Evolutionary conservation across 2,329 filamentous ascomycete genomes (phyloP), one percentile per base, ranked within the genome.

Genomic region (Tolypocladium sp.): DNA sequence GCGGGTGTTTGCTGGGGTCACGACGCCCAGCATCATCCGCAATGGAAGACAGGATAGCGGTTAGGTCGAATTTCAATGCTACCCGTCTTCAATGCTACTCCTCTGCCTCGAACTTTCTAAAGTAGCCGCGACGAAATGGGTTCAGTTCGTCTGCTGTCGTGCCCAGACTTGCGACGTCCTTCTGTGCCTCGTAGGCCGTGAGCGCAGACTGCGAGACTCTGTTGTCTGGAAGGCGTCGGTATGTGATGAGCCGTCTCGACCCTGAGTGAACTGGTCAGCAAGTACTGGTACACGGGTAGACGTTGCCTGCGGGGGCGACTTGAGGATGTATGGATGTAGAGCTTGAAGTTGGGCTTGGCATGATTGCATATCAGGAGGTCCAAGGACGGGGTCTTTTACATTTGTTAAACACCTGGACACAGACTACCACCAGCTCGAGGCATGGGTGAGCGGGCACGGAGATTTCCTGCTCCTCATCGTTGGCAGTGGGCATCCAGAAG

Each of bases 401-500:
- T 74, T 90, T 94, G 69, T 91, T 93, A 71, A 99, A 99, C 0
- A 83, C 80, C 71, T 99, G 94, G 8, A 90, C 85, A 69, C 92
- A 96, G 37, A 92, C 83, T 51, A 82, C 86, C 25, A 92, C 81
- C 30, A 93, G 76, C 66, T 89, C 82, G 17, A 99, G 76, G 59
- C 83, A 84, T 0, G 89, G 88, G 70, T 97, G 91, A 25, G 79
- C 81, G 0, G 93, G 93, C 17, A 93, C 82, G 0, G 84, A 79
- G 27, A 96, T 84, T 69, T 93, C 89, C 60, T 88, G 83, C 55
- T 91, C 82, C 66, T 91, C 83, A 65, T 91, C 83, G 68, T 91
- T 92, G 35, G 91, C 88, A 0, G 92, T 96, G 0, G 94, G 94
- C 90, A 97, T 96, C 94, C 94, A 99, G 78, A 99, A 95, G 9